phyloP scores from a whole-genome alignment of 345 rosid genomes.

The Salix dunnii region DNA sequence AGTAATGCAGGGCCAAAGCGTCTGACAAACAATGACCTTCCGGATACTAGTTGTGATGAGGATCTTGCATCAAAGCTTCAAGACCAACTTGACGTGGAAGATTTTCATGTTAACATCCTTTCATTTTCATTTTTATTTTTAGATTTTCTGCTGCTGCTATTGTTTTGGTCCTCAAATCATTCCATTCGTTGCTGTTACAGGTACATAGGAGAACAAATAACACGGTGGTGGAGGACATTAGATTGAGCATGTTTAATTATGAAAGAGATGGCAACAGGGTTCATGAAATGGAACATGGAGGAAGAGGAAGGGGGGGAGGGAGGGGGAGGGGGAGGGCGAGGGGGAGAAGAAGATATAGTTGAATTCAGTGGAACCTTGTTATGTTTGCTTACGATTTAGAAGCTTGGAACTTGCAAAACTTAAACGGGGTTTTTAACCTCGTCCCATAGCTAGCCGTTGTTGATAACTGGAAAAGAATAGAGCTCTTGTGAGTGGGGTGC shows the following conservation, averaged over 20 bases:
- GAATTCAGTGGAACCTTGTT: background rate
- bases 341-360: background rate
- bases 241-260: conserved; percentile 69
- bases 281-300: conserved; percentile 36
- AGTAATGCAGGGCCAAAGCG: conserved; percentile 40
- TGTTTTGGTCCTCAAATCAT: background rate
- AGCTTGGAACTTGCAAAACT: background rate
- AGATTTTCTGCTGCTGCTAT: background rate
- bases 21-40: conserved; percentile 27
- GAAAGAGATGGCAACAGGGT: conserved; percentile 41
- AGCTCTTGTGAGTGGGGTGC: no score
- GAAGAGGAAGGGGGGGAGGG: conserved; percentile 54
- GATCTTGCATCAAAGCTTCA: conserved; percentile 86
- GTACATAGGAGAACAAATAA: conserved; percentile 38
- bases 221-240: conserved; percentile 55
- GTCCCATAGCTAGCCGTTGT: background rate
- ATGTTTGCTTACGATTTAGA: background rate
- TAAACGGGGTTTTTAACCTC: background rate
- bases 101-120: conserved; percentile 49
- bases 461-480: background rate
- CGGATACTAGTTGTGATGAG: conserved; percentile 57
- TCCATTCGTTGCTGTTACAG: conserved; percentile 31
- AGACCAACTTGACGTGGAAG: conserved; percentile 73
- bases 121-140: conserved; percentile 2
- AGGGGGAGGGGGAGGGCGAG: conserved; percentile 42